phyloP scores from a whole-genome alignment of 805 yeast genomes.

The Metschnikowia shivogae region DNA sequence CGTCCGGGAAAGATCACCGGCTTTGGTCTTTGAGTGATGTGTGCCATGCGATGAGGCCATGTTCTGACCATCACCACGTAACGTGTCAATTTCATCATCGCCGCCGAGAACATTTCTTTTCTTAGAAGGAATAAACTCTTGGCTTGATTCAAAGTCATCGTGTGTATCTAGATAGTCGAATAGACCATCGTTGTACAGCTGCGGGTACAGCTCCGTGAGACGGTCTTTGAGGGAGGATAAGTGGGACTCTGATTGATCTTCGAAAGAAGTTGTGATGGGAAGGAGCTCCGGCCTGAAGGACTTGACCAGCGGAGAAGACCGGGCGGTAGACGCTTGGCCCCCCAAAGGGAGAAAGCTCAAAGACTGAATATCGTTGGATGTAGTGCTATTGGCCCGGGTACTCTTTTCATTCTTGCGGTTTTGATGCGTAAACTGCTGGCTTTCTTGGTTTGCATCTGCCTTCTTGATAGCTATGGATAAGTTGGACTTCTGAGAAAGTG shows the following conservation, averaged over 20 bases:
- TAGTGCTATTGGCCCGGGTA: constrained; percentile 9
- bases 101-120: constrained; percentile 1
- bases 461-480: constrained; percentile 42
- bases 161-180: constrained; percentile 12
- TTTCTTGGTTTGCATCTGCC: constrained; percentile 30
- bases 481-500: constrained; percentile 33
- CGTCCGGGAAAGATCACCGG: not conserved
- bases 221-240: constrained; percentile 16
- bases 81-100: not conserved
- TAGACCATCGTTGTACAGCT: constrained; percentile 3
- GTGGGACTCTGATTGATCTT: constrained; percentile 15
- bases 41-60: not conserved
- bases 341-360: constrained; percentile 14
- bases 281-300: constrained; percentile 35
- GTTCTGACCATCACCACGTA: constrained; percentile 2
- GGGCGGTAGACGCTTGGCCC: constrained; percentile 19
- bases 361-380: constrained; percentile 11
- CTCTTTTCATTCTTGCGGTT: constrained; percentile 8
- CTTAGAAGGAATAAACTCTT: constrained; percentile 6
- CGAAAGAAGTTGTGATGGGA: constrained; percentile 35
- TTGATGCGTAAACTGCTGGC: constrained; percentile 14
- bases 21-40: not conserved
- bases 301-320: constrained; percentile 30
- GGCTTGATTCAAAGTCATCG: constrained; percentile 7
- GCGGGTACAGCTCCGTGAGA: constrained; percentile 15